Evolutionary conservation across 345 rosid species (phyloP).

Genomic region (Eucalyptus tenuipes): DNA sequence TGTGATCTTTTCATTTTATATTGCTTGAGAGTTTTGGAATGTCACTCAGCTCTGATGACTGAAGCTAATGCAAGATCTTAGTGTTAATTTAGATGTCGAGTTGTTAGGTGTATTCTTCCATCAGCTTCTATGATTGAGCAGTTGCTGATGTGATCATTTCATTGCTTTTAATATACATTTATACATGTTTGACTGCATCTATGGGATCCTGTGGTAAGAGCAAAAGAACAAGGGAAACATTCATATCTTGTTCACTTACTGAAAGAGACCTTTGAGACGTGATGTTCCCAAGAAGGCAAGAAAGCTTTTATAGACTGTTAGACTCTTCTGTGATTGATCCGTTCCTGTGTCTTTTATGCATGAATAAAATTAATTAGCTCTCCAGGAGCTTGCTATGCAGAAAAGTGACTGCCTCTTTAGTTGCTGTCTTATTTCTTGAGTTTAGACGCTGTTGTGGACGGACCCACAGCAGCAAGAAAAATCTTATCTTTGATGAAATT

Average conservation of each 20-base stretch:
- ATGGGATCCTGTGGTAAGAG: neutral
- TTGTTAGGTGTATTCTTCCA: neutral
- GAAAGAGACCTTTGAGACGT: neutral
- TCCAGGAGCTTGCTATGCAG: neutral
- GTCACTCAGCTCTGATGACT: neutral
- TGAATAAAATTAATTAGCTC: neutral
- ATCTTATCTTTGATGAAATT: neutral
- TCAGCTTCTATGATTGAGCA: neutral
- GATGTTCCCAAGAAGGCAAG: neutral
- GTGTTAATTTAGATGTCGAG: neutral
- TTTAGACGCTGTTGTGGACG: neutral
- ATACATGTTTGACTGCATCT: neutral
- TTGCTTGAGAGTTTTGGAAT: neutral
- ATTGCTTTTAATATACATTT: neutral
- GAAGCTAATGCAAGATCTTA: neutral
- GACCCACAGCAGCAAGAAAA: neutral
- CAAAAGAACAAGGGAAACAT: neutral
- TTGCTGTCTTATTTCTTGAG: neutral
- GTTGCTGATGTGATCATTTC: neutral
- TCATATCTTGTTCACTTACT: neutral
- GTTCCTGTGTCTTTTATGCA: neutral
- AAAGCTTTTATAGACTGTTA: neutral
- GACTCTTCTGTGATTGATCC: neutral
- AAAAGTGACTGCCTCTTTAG: neutral
- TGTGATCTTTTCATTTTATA: neutral